Base-by-base conservation (phyloP, 148 eudicot species). In the Rhododendron ovatum region DNA sequence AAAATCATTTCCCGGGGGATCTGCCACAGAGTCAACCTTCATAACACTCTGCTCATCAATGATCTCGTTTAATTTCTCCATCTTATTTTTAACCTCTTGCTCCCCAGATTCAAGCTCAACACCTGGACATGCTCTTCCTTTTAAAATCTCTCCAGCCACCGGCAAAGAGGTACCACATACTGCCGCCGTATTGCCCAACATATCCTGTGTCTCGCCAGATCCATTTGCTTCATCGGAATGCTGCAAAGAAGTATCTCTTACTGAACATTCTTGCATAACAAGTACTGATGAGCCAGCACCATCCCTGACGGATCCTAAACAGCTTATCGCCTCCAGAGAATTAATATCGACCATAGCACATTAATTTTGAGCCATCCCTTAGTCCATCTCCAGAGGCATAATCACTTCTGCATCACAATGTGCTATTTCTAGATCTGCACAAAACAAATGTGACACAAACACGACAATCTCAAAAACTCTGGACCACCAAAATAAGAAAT, bases 1-100 rank as follows among this genome's bases (percentile, higher is more conserved):
- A 45, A 55, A 85, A 65, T 71, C 37, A 86, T 86, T 57, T 43
- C 75, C 80, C 20, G 75, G 78, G 51, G 57, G 81, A 18, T 69
- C 75, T 74, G 20, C 55, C 37, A 20, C 37, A 41, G 74, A 81
- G 81, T 50, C 85, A 86, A 80, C 55, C 78, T 51, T 53, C 65
- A 83, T 59, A 85, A 78, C 47, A 71, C 41, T 33, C 33, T 73
- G 71, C 53, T 73, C 47, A 2, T 39, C n/a, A 43, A 63, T 47
- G 43, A 37, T 33, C 83, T 35, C 63, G 11, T 69, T 22, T 14
- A 37, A 59, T 9, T 22, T 65, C 51, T 33, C 83, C 22, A 71
- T 83, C 59, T 39, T 28, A 24, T n/a, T 75, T 76, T 75, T 45
- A 74, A 74, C 28, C 43, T 86, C 85, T 20, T 28, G 50, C 11